These are phyloP conservation scores for Nakaseomyces nivariensis DNA, from an alignment of 1,139 yeast species.

Conservation along the genomic window DNA sequence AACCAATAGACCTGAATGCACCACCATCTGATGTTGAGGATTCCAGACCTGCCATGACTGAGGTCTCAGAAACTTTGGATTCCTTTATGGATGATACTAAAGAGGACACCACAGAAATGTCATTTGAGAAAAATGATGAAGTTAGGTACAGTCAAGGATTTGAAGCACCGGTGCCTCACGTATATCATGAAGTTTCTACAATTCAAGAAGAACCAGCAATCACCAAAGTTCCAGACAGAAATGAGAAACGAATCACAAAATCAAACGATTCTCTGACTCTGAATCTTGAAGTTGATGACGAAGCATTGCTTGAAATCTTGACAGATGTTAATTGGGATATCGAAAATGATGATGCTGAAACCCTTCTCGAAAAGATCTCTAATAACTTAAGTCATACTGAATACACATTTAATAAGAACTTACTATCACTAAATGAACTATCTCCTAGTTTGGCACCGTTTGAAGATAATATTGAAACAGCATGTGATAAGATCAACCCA, in stretches of 20 bases:
- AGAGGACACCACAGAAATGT: slow-evolving; percentile 16
- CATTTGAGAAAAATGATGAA: slow-evolving; percentile 27
- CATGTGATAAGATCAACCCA: slow-evolving; percentile 57
- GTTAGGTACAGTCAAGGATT: slow-evolving; percentile 19
- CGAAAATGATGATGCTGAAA: slow-evolving; percentile 45
- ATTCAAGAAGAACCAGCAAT: slow-evolving; percentile 23
- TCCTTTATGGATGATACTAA: slow-evolving; percentile 3
- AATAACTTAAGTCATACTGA: slow-evolving; percentile 44
- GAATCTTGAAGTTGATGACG: slow-evolving; percentile 16
- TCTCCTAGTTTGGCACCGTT: slow-evolving; percentile 37
- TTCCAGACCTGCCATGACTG: not conserved
- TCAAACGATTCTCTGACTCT: slow-evolving; percentile 1
- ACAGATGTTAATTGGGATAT: slow-evolving; percentile 70
- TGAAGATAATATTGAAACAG: slow-evolving; percentile 37
- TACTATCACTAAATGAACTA: slow-evolving; percentile 29
- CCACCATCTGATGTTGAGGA: slow-evolving; percentile 1
- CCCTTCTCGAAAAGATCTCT: slow-evolving; percentile 46
- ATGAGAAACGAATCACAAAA: not conserved
- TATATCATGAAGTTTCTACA: slow-evolving; percentile 26
- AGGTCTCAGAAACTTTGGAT: slow-evolving; percentile 1
- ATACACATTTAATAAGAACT: slow-evolving; percentile 39
- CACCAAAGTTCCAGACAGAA: not conserved
- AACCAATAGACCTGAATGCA: slow-evolving; percentile 7
- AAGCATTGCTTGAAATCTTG: slow-evolving; percentile 37
- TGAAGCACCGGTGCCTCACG: slow-evolving; percentile 14